Conservation (phyloP, 164 flowering plant species). For the Brasenia schreberi region DNA sequence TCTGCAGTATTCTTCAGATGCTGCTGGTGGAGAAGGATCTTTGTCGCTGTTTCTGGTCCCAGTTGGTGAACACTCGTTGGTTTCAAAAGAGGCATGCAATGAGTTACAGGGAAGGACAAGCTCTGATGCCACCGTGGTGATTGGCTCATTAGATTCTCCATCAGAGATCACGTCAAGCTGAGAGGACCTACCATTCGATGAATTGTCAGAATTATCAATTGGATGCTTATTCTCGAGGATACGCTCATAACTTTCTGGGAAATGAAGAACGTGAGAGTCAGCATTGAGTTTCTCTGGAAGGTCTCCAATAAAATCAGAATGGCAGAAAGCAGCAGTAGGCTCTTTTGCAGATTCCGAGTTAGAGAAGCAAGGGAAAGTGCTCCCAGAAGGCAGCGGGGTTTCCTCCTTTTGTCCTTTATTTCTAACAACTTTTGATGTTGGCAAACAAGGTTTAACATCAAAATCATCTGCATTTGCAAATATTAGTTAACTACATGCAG, state of each 20-base stretch:
- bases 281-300: not conserved
- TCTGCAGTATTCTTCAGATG: constrained; percentile 4
- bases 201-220: not conserved
- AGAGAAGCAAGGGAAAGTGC: not conserved
- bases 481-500: not conserved
- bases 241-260: not conserved
- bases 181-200: not conserved
- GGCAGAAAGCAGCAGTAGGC: not conserved
- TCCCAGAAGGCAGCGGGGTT: not conserved
- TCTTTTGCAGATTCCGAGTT: not conserved
- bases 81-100: not conserved
- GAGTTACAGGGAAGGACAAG: not conserved
- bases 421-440: not conserved
- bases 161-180: not conserved
- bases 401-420: not conserved
- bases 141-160: not conserved
- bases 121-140: not conserved
- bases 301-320: not conserved
- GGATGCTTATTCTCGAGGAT: not conserved
- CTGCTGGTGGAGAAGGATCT: not conserved
- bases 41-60: not conserved
- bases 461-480: constrained; percentile 17
- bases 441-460: constrained; percentile 3
- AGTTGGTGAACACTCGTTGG: not conserved
- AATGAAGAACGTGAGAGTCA: not conserved